phyloP scores from a whole-genome alignment of 805 yeast genomes.

The Blastobotrys peoriensis region DNA sequence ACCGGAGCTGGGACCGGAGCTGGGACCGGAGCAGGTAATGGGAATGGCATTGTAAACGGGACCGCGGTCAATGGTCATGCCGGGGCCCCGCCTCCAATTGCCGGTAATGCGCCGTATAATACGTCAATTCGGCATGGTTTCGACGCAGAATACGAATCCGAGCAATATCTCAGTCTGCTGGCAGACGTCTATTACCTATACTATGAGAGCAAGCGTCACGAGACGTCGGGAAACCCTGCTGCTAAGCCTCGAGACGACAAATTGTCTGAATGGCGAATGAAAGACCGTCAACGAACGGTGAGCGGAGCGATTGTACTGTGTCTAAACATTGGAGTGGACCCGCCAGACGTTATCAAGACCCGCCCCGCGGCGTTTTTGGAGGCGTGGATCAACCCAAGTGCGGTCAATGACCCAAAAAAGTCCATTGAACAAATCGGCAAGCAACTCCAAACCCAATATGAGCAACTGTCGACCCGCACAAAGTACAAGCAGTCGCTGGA shows the following conservation, averaged over 20 bases:
- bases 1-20: background rate
- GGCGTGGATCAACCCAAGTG: slow-evolving; percentile 77
- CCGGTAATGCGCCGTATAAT: slow-evolving; percentile 23
- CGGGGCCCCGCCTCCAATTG: background rate
- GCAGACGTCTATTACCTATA: slow-evolving; percentile 66
- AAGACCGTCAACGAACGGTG: slow-evolving; percentile 86
- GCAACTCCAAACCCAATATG: slow-evolving; percentile 80
- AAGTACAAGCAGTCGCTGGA: slow-evolving; percentile 87
- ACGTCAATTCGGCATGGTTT: slow-evolving; percentile 53
- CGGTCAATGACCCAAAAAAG: slow-evolving; percentile 76
- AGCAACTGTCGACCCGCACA: slow-evolving; percentile 78
- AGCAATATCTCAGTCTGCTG: slow-evolving; percentile 40
- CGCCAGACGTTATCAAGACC: slow-evolving; percentile 91
- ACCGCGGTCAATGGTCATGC: background rate
- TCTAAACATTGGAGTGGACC: slow-evolving; percentile 90
- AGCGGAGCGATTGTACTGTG: slow-evolving; percentile 90
- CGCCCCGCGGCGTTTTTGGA: slow-evolving; percentile 89
- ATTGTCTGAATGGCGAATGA: slow-evolving; percentile 86
- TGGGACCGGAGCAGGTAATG: background rate
- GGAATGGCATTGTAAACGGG: background rate
- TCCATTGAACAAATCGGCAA: slow-evolving; percentile 91
- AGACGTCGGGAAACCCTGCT: slow-evolving; percentile 78
- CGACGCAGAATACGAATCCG: slow-evolving; percentile 49
- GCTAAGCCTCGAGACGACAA: slow-evolving; percentile 44
- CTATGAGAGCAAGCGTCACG: slow-evolving; percentile 87